phyloP scores from a whole-genome alignment of 306 rosid genomes.

The Malus sylvestris region DNA sequence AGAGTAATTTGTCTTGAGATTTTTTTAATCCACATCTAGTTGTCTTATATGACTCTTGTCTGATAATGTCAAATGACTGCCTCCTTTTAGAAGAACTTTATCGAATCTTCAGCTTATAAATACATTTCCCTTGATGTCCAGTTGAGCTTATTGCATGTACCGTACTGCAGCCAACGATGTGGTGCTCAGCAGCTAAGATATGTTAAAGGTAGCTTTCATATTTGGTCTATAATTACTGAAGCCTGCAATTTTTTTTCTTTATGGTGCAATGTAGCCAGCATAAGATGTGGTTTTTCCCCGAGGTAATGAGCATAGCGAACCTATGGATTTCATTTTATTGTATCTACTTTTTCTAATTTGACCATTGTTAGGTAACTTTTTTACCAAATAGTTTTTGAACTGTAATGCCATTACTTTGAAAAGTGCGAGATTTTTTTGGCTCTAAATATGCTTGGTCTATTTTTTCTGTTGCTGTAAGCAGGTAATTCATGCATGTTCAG shows the following conservation, averaged over 20 bases:
- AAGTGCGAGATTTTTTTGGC: not conserved
- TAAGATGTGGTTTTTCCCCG: not conserved
- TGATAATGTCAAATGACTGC: not conserved
- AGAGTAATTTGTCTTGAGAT: not conserved
- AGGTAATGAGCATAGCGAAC: not conserved
- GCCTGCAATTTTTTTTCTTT: constrained; percentile 1
- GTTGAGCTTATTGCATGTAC: constrained; percentile 49
- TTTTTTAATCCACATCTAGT: not conserved
- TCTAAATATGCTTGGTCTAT: constrained; percentile 9
- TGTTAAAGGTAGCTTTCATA: constrained; percentile 50
- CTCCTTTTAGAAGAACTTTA: not conserved
- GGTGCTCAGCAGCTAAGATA: constrained; percentile 38
- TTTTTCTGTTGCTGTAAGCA: constrained; percentile 21
- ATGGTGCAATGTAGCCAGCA: constrained; percentile 3
- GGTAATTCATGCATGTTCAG: constrained; percentile 45
- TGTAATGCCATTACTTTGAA: not conserved
- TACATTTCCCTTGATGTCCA: constrained; percentile 35
- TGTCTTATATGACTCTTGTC: constrained; percentile 6
- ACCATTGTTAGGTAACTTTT: not conserved
- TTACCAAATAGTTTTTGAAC: not conserved
- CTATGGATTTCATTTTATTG: not conserved
- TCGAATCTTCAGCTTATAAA: constrained; percentile 9
- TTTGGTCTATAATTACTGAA: constrained; percentile 14
- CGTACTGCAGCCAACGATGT: constrained; percentile 33
- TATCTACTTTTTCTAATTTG: not conserved